These are phyloP conservation scores for Baudoinia panamericana DNA, from an alignment of 495 filamentous ascomycete genomes.

Conservation along the genomic window DNA sequence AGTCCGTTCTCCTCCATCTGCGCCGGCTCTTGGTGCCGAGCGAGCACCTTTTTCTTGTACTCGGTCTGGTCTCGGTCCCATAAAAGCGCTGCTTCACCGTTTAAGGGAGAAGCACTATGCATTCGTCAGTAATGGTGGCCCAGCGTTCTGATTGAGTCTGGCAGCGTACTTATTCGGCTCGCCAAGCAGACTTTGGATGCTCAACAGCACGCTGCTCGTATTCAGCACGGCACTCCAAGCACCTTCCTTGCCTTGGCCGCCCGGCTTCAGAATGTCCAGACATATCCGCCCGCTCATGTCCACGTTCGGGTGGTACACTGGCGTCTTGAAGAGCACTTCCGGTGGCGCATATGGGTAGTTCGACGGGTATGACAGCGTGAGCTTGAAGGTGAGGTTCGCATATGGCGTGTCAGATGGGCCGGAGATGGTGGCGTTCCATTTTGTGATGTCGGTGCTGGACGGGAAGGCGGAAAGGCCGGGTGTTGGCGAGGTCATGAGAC, in stretches of 20 bases:
- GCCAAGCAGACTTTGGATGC: slow-evolving; percentile 85
- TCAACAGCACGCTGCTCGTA: slow-evolving; percentile 80
- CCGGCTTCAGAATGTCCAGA: slow-evolving; percentile 75
- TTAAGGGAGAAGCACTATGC: slow-evolving; percentile 75
- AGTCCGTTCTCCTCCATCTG: slow-evolving; percentile 17
- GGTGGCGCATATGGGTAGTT: slow-evolving; percentile 94
- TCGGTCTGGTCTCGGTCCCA: slow-evolving; percentile 85
- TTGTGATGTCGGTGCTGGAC: slow-evolving; percentile 76
- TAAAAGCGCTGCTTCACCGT: slow-evolving; percentile 88
- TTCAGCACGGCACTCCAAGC: slow-evolving; percentile 97
- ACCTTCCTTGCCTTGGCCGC: slow-evolving; percentile 35
- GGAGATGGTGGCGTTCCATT: slow-evolving; percentile 86
- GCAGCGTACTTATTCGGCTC: slow-evolving; percentile 96
- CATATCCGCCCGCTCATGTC: slow-evolving; percentile 33
- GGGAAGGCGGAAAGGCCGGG: slow-evolving; percentile 95
- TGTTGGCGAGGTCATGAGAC: slow-evolving; percentile 86
- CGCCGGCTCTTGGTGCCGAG: slow-evolving; percentile 42
- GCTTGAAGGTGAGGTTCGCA: slow-evolving; percentile 77
- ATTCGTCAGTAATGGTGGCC: not conserved
- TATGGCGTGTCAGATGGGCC: slow-evolving; percentile 89
- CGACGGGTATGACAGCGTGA: slow-evolving; percentile 77
- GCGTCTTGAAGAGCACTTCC: slow-evolving; percentile 53
- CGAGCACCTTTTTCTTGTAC: slow-evolving; percentile 66
- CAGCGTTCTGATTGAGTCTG: too few relatives aligned
- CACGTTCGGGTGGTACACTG: slow-evolving; percentile 35